These are phyloP conservation scores for Aspergillus phoenicis DNA, from an alignment of 2,329 filamentous ascomycete genomes.

Conservation along the genomic window DNA sequence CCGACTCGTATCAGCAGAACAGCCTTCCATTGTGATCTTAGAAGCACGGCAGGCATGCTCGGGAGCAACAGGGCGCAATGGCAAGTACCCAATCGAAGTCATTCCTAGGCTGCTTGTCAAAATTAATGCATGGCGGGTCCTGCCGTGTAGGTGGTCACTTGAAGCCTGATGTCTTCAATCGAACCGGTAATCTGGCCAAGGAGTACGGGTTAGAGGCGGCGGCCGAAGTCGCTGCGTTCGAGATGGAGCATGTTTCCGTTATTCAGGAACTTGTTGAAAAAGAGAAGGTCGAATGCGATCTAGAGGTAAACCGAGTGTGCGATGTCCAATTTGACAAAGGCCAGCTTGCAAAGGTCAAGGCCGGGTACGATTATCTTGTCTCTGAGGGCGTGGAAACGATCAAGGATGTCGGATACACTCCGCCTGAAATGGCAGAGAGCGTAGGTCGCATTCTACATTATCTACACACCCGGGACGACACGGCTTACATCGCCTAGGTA, in stretches of 20 bases:
- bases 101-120: background rate
- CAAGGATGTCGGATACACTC: conserved; percentile 30
- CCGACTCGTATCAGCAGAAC: conserved; percentile 3
- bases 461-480: background rate
- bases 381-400: conserved; percentile 29
- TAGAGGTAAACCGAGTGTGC: conserved; percentile 40
- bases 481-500: conserved; percentile 22
- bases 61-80: conserved; percentile 48
- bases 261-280: conserved; percentile 44
- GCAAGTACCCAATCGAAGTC: conserved; percentile 22
- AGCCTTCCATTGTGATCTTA: conserved; percentile 40
- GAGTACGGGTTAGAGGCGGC: conserved; percentile 41
- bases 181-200: conserved; percentile 34
- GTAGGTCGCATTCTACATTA: conserved; percentile 15
- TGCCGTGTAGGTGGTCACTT: conserved; percentile 42
- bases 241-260: conserved; percentile 42
- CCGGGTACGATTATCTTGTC: conserved; percentile 32
- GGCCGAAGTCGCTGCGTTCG: conserved; percentile 44
- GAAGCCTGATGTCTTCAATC: conserved; percentile 46
- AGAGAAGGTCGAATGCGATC: conserved; percentile 49
- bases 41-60: conserved; percentile 47
- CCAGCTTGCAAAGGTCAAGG: conserved; percentile 35
- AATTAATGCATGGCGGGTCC: background rate
- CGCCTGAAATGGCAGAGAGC: conserved; percentile 28
- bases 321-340: conserved; percentile 42